Conservation (phyloP, 169 alveolate species). For the Babesia bigemina region DNA sequence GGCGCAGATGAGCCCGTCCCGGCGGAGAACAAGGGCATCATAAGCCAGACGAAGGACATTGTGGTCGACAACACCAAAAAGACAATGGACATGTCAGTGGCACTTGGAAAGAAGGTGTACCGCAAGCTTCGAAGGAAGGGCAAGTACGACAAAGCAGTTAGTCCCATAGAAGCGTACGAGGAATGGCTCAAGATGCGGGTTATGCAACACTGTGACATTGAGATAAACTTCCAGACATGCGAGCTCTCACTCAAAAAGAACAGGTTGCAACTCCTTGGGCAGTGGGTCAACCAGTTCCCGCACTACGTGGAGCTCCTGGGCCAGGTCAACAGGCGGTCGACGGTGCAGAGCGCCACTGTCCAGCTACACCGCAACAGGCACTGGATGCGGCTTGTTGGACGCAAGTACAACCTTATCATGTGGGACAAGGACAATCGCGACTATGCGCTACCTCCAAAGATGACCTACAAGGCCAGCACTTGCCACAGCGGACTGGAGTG, state of each 20-base stretch:
- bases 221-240: constrained; percentile 63
- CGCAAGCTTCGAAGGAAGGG: constrained; percentile 51
- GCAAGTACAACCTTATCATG: constrained; percentile 51
- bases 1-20: constrained; percentile 4
- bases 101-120: constrained; percentile 55
- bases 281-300: constrained; percentile 67
- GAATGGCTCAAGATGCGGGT: constrained; percentile 62
- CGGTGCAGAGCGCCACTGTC: constrained; percentile 60
- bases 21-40: constrained; percentile 31
- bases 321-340: constrained; percentile 29
- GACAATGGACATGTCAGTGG: constrained; percentile 41
- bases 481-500: constrained; percentile 59
- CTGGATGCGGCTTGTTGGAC: constrained; percentile 65
- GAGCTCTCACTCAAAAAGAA: constrained; percentile 62
- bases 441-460: constrained; percentile 44
- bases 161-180: constrained; percentile 63
- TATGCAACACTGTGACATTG: constrained; percentile 69
- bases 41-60: constrained; percentile 44
- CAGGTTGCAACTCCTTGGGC: constrained; percentile 60
- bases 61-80: constrained; percentile 56
- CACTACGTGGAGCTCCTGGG: constrained; percentile 62
- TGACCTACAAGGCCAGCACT: constrained; percentile 9
- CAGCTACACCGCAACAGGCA: constrained; percentile 58
- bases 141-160: constrained; percentile 29
- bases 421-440: constrained; percentile 59